phyloP scores from a whole-genome alignment of 148 eudicot species.

The Chenopodium berlandieri region DNA sequence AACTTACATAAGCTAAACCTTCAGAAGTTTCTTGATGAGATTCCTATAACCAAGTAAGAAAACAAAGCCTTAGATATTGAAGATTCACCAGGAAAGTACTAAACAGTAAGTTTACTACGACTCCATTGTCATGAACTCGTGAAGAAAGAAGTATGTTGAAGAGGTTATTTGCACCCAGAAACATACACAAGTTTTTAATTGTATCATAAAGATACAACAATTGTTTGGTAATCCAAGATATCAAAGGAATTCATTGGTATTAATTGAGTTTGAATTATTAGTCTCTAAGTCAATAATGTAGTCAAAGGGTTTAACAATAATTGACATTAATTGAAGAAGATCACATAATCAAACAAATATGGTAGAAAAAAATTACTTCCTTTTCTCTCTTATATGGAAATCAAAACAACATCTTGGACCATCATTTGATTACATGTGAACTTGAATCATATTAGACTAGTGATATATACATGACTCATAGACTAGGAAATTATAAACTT shows the following conservation, averaged over 20 bases:
- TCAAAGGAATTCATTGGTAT: background rate
- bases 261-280: background rate
- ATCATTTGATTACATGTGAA: constrained; percentile 3
- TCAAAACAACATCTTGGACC: background rate
- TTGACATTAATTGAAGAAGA: constrained; percentile 2
- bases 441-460: background rate
- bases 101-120: background rate
- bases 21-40: constrained; percentile 5
- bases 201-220: background rate
- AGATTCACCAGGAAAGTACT: background rate
- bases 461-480: background rate
- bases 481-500: background rate
- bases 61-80: background rate
- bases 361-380: background rate
- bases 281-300: constrained; percentile 2
- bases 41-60: background rate
- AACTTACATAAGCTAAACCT: constrained; percentile 13
- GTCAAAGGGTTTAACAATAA: background rate
- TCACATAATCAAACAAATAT: background rate
- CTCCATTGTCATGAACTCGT: background rate
- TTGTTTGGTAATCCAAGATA: background rate
- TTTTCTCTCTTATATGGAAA: background rate
- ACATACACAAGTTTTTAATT: background rate
- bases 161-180: background rate
- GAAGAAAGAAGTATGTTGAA: background rate